phyloP scores from a whole-genome alignment of 495 filamentous ascomycete species.

The Hyaloscypha bicolor region DNA sequence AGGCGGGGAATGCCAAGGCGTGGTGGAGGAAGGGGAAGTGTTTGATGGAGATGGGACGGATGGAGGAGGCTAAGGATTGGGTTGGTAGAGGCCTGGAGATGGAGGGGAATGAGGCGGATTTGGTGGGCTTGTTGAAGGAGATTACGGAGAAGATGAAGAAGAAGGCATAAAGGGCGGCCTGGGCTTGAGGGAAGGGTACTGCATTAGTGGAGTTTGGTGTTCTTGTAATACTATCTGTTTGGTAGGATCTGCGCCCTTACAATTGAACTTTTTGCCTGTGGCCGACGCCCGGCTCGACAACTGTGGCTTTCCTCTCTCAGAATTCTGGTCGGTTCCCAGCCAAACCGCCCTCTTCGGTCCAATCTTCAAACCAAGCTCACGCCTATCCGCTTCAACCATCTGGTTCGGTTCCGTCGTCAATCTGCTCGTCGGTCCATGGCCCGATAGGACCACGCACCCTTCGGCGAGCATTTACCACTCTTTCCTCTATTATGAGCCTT shows the following conservation, averaged over 20 bases:
- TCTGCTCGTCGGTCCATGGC: background rate
- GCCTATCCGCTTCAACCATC: background rate
- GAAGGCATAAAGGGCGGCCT: conserved; percentile 20
- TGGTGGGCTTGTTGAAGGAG: conserved; percentile 69
- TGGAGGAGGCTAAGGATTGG: conserved; percentile 79
- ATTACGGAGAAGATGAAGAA: conserved; percentile 51
- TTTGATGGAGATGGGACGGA: conserved; percentile 85
- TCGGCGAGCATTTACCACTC: background rate
- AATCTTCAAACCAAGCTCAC: no score
- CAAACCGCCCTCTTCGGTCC: no score
- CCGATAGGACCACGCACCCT: background rate
- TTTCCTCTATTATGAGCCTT: background rate
- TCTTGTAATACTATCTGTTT: background rate
- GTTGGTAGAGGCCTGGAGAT: conserved; percentile 76
- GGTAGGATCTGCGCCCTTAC: background rate
- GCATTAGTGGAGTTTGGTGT: conserved; percentile 12
- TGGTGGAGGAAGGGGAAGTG: conserved; percentile 87
- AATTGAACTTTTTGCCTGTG: background rate
- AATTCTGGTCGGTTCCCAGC: background rate
- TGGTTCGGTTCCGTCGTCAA: background rate
- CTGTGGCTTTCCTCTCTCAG: background rate
- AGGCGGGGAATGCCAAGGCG: conserved; percentile 84
- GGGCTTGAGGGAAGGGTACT: background rate
- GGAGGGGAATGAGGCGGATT: conserved; percentile 74
- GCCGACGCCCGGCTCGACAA: background rate